Conservation (phyloP, 805 yeast species). For the Hermanozyma aechmeae region DNA sequence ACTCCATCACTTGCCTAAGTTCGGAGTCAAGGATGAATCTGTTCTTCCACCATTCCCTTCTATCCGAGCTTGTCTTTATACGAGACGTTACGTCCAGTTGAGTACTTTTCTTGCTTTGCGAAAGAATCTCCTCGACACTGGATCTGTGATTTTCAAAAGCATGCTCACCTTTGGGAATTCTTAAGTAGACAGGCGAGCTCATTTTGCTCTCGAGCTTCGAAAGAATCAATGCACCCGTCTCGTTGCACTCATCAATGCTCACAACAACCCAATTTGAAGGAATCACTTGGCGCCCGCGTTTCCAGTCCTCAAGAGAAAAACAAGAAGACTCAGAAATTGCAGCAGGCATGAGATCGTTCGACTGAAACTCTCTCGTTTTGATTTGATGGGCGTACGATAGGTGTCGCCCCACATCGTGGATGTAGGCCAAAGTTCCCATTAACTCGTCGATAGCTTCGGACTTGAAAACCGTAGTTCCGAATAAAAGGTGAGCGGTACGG, state of each 20-base stretch:
- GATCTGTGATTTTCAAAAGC: constrained; percentile 42
- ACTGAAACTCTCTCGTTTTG: too few relatives aligned
- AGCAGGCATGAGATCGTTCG: too few relatives aligned
- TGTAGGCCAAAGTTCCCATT: too few relatives aligned
- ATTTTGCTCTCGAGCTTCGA: constrained; percentile 30
- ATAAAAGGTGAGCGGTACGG: too few relatives aligned
- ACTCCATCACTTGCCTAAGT: constrained; percentile 42
- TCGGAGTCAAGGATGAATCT: constrained; percentile 54
- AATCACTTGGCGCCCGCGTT: too few relatives aligned
- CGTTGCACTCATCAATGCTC: constrained; percentile 49
- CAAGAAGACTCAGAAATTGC: too few relatives aligned
- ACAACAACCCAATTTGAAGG: constrained; percentile 52
- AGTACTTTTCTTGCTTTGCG: constrained; percentile 54
- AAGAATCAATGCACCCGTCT: constrained; percentile 50
- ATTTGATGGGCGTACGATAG: too few relatives aligned
- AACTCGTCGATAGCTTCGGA: too few relatives aligned
- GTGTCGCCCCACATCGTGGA: too few relatives aligned
- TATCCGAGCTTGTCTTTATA: constrained; percentile 48
- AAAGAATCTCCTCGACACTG: constrained; percentile 40
- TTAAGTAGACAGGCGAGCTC: background rate
- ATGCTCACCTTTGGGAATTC: constrained; percentile 18
- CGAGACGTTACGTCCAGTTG: constrained; percentile 40
- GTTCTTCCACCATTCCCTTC: constrained; percentile 70
- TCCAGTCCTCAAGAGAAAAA: too few relatives aligned
- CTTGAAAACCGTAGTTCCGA: too few relatives aligned